Evolutionary conservation across 2,329 filamentous ascomycete species (phyloP).

Genomic region (Phialocephala subalpina): DNA sequence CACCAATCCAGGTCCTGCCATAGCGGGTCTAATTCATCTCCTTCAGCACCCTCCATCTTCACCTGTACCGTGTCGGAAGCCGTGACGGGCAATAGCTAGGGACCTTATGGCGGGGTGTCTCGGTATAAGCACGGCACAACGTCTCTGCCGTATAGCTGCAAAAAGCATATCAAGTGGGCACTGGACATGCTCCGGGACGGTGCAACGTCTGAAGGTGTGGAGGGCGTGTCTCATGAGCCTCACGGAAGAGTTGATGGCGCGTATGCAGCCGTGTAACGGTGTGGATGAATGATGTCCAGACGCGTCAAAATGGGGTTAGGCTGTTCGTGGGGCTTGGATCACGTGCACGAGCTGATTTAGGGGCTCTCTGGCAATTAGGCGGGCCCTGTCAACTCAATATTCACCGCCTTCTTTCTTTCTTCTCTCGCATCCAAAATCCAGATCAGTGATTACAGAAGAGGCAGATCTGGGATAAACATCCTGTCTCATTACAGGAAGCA

Average conservation of each 20-base stretch:
- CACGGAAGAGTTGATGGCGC: constrained; percentile 4
- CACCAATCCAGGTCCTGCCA: constrained; percentile 45
- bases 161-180: constrained; percentile 15
- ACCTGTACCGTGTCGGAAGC: constrained; percentile 21
- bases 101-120: constrained; percentile 34
- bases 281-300: neutral
- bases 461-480: neutral
- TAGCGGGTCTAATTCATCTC: constrained; percentile 42
- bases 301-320: neutral
- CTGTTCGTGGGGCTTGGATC: neutral
- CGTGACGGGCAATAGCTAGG: constrained; percentile 33
- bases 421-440: neutral
- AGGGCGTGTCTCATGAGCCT: constrained; percentile 19
- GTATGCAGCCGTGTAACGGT: neutral
- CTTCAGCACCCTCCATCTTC: constrained; percentile 61
- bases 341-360: neutral
- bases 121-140: constrained; percentile 32
- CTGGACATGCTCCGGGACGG: constrained; percentile 26
- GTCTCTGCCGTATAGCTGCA: constrained; percentile 30
- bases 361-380: neutral
- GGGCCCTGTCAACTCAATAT: constrained; percentile 3
- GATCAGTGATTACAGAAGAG: neutral
- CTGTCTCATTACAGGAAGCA: neutral
- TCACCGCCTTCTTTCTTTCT: neutral
- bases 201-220: constrained; percentile 25